A percentile compares a stretch with the other conserved stretches of the same genome.
phyloP scores from a whole-genome alignment of 768 basidiomycete species.

The Amanita rubescens region DNA sequence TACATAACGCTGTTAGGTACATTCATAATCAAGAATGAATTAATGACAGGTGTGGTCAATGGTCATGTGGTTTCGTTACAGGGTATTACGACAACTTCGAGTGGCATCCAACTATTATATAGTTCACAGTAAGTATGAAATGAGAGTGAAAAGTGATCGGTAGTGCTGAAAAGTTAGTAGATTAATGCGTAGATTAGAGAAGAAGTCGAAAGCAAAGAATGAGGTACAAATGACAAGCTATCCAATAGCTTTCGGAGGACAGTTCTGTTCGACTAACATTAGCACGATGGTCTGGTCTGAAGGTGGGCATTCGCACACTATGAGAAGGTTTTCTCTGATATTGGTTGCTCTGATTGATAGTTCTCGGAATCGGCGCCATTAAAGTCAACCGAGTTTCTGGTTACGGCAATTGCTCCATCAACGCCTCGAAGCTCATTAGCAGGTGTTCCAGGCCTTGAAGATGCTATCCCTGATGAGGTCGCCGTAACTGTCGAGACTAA shows the following conservation, averaged over 20 bases:
- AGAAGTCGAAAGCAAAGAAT: background rate
- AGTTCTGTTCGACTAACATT: background rate
- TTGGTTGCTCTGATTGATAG: conserved; percentile 33
- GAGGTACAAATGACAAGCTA: background rate
- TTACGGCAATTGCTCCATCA: conserved; percentile 34
- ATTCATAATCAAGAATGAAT: no score
- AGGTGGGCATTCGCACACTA: conserved; percentile 19
- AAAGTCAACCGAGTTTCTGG: conserved; percentile 35
- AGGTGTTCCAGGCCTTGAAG: conserved; percentile 73
- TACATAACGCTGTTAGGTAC: no score
- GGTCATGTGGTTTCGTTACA: conserved; percentile 1
- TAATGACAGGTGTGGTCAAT: background rate
- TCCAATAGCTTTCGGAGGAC: background rate
- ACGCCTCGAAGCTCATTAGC: conserved; percentile 37
- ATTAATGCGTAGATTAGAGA: conserved; percentile 6
- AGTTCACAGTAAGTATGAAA: conserved; percentile 4
- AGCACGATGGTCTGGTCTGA: background rate
- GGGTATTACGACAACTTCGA: conserved; percentile 7
- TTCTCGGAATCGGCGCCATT: conserved; percentile 30
- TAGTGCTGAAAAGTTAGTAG: background rate
- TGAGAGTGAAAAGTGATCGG: background rate
- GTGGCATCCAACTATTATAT: no score
- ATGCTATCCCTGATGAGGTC: conserved; percentile 61
- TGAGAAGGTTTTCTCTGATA: conserved; percentile 44
- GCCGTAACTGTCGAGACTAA: conserved; percentile 66